These are phyloP conservation scores for Suillus paluster DNA, from an alignment of 768 basidiomycete genomes.

Conservation along the genomic window DNA sequence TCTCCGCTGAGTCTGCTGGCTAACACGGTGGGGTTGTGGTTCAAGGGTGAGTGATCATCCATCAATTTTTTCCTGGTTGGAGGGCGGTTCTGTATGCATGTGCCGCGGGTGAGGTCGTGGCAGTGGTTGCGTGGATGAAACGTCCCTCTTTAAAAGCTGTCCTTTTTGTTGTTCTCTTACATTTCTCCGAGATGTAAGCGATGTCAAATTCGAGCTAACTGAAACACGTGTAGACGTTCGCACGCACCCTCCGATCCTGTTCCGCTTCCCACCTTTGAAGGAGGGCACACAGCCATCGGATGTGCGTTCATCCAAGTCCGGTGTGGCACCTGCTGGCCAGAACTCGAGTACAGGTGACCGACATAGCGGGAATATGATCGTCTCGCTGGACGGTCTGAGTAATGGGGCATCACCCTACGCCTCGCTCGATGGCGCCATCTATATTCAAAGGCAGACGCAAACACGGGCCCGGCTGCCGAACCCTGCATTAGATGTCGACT, in stretches of 20 bases:
- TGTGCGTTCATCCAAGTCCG: too few relatives aligned
- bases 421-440: constrained; percentile 48
- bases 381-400: constrained; percentile 40
- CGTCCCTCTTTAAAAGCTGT: too few relatives aligned
- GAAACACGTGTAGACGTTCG: constrained; percentile 53
- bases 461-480: constrained; percentile 49
- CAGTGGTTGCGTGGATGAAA: too few relatives aligned
- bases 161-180: too few relatives aligned
- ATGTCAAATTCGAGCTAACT: neutral
- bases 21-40: constrained; percentile 61
- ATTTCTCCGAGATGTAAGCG: neutral
- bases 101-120: neutral
- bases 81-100: neutral
- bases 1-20: constrained; percentile 64
- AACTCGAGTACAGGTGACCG: neutral
- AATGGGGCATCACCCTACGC: constrained; percentile 50
- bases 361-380: neutral
- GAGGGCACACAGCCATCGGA: neutral
- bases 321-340: too few relatives aligned
- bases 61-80: neutral
- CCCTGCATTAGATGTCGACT: constrained; percentile 55
- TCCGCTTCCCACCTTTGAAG: constrained; percentile 57
- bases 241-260: constrained; percentile 64
- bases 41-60: constrained; percentile 51
- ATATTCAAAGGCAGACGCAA: constrained; percentile 17